These are phyloP conservation scores for Gastrolobium villosum DNA, from an alignment of 306 rosid species.

Conservation along the genomic window DNA sequence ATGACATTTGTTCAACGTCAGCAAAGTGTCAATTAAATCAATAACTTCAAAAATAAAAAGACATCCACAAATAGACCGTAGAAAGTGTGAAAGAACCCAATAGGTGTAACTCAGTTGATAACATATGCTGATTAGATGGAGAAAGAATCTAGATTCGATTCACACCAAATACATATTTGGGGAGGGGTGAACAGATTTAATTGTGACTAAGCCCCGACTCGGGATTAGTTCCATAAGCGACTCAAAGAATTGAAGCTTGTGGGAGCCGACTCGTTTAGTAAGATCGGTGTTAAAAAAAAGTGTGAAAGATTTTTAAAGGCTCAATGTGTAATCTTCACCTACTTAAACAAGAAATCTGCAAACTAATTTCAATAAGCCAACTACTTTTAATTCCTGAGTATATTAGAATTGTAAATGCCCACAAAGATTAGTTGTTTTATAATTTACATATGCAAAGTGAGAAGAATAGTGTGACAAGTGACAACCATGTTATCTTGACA, in stretches of 20 bases:
- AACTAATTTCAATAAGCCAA: background rate
- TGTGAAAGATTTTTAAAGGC: background rate
- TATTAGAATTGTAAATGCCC: background rate
- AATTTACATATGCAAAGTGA: background rate
- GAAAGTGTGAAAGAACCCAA: too few species aligned
- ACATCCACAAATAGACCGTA: background rate
- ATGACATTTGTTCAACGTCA: background rate
- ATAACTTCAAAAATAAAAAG: background rate
- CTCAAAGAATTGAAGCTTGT: too few species aligned
- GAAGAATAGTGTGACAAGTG: background rate
- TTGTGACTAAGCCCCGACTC: too few species aligned
- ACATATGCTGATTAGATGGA: too few species aligned
- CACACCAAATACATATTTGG: too few species aligned
- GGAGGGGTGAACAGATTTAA: too few species aligned
- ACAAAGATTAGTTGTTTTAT: background rate
- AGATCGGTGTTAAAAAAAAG: background rate
- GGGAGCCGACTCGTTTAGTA: too few species aligned
- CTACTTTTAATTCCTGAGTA: background rate
- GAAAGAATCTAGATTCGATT: too few species aligned
- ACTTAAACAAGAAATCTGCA: background rate
- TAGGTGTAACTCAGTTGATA: too few species aligned
- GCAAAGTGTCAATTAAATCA: background rate
- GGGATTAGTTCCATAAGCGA: too few species aligned
- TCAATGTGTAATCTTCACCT: background rate
- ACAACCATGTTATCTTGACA: slow-evolving; percentile 1